Evolutionary conservation across 169 alveolate genomes (phyloP).

Genomic region (Plasmodium sp.): DNA sequence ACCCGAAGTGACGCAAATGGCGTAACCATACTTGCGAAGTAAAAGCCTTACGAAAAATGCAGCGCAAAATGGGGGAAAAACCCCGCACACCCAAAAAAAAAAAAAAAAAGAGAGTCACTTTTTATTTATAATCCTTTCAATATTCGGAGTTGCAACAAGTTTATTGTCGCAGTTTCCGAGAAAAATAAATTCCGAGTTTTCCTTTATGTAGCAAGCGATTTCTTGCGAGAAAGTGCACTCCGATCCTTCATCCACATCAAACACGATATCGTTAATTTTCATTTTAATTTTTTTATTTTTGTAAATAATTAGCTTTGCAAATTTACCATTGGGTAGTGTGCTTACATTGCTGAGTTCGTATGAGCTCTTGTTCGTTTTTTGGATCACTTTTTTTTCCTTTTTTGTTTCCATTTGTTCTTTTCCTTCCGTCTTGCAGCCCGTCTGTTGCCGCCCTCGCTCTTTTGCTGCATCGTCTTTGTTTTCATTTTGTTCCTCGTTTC

Average conservation of each 20-base stretch:
- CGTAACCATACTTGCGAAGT: background rate
- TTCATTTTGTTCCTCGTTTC: constrained; percentile 18
- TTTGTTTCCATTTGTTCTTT: constrained; percentile 1
- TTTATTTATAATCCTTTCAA: constrained; percentile 59
- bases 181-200: constrained; percentile 74
- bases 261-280: constrained; percentile 64
- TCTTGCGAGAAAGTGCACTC: constrained; percentile 76
- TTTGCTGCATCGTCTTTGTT: background rate
- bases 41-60: background rate
- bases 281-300: constrained; percentile 73
- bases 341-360: constrained; percentile 58
- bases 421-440: background rate
- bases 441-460: background rate
- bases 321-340: constrained; percentile 69
- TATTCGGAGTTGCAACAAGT: constrained; percentile 72
- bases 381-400: background rate
- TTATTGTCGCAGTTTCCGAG: constrained; percentile 71
- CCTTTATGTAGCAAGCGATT: constrained; percentile 71
- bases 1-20: background rate
- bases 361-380: background rate
- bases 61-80: background rate
- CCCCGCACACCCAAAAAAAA: background rate
- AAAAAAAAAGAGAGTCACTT: constrained; percentile 9
- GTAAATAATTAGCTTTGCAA: constrained; percentile 70
- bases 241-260: constrained; percentile 74